phyloP scores from a whole-genome alignment of 441 rosid species.

The Omphalea diandra region DNA sequence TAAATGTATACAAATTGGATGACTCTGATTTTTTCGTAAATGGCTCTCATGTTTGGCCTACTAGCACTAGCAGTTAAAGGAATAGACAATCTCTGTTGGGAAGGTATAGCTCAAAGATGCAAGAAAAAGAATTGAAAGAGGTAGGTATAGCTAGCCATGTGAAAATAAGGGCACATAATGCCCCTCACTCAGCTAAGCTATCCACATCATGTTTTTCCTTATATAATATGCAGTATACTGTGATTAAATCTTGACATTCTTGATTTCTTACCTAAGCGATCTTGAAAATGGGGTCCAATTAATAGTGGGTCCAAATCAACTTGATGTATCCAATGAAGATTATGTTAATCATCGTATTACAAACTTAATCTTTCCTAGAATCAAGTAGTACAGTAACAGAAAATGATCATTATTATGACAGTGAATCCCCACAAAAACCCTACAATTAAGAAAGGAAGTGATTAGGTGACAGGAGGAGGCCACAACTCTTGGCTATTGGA shows the following conservation, averaged over 20 bases:
- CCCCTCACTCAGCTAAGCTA: slow-evolving; percentile 43
- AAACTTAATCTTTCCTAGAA: slow-evolving; percentile 42
- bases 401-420: slow-evolving; percentile 45
- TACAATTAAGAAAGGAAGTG: slow-evolving; percentile 27
- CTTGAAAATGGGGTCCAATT: slow-evolving; percentile 31
- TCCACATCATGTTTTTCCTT: slow-evolving; percentile 41
- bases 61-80: slow-evolving; percentile 45
- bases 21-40: slow-evolving; percentile 34
- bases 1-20: slow-evolving; percentile 20
- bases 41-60: slow-evolving; percentile 40
- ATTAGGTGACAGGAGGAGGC: slow-evolving; percentile 15
- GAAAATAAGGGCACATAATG: slow-evolving; percentile 22
- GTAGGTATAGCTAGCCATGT: slow-evolving; percentile 26
- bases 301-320: slow-evolving; percentile 48
- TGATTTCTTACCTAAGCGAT: slow-evolving; percentile 62
- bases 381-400: slow-evolving; percentile 46
- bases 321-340: slow-evolving; percentile 49
- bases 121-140: slow-evolving; percentile 12
- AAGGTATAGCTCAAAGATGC: slow-evolving; percentile 4
- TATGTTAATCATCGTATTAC: slow-evolving; percentile 45
- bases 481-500: slow-evolving; percentile 20
- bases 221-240: slow-evolving; percentile 29
- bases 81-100: slow-evolving; percentile 37
- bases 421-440: slow-evolving; percentile 49
- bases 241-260: slow-evolving; percentile 35